These are phyloP conservation scores for Phialocephala subalpina DNA, from an alignment of 2,329 filamentous ascomycete genomes.

Conservation along the genomic window DNA sequence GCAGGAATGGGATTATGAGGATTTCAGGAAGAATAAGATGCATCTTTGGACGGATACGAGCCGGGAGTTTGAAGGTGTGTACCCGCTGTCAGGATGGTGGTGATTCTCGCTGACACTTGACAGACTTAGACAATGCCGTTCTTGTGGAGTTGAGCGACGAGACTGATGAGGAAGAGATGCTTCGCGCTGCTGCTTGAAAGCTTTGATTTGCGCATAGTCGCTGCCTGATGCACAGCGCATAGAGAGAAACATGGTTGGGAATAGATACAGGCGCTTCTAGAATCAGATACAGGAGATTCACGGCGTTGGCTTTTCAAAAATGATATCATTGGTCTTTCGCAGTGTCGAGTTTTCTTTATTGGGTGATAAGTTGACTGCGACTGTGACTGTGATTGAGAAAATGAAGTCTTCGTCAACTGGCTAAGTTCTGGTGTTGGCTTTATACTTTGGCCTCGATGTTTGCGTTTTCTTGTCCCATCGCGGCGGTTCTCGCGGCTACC, in stretches of 20 bases:
- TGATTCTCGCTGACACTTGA: conserved; percentile 11
- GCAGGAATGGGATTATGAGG: conserved; percentile 86
- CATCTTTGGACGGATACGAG: conserved; percentile 49
- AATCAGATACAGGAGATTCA: not conserved
- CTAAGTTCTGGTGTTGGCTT: conserved; percentile 5
- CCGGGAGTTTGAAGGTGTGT: conserved; percentile 38
- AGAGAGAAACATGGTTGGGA: not conserved
- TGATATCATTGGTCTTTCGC: not conserved
- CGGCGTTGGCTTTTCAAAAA: not conserved
- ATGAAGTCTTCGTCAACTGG: not conserved
- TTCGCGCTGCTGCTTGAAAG: conserved; percentile 18
- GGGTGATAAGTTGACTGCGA: not conserved
- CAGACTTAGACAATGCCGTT: conserved; percentile 25
- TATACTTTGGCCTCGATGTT: not conserved
- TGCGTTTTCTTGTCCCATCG: not conserved
- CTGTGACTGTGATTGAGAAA: not conserved
- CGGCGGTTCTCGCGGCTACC: not conserved
- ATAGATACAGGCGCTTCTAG: conserved; percentile 11
- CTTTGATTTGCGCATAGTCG: not conserved
- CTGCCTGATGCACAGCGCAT: not conserved
- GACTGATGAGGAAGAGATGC: conserved; percentile 7
- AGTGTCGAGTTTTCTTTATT: not conserved
- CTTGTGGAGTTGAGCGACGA: not conserved
- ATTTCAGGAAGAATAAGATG: conserved; percentile 82
- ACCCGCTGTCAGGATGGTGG: not conserved